Percentiles rank a stretch among this genome's conserved stretches.
Evolutionary conservation across 2,329 filamentous ascomycete species (phyloP).

Genomic region (Trichoderma atrobrunneum): DNA sequence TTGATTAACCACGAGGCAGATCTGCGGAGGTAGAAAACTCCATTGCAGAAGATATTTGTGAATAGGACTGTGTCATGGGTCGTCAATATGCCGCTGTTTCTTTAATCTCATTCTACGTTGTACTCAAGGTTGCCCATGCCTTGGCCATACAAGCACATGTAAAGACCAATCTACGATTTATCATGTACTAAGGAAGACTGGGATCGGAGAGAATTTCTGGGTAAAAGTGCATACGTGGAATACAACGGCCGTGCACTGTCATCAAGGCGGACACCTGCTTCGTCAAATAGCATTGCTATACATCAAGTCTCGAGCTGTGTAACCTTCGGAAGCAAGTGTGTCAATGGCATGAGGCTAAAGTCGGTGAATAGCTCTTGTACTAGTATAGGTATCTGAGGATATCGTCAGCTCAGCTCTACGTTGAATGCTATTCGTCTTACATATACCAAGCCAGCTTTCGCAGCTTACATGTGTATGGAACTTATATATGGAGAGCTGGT

Average conservation of each 20-base stretch:
- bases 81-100: not conserved
- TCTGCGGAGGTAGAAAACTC: not conserved
- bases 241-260: not conserved
- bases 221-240: not conserved
- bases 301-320: not conserved
- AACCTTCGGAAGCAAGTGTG: not conserved
- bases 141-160: not conserved
- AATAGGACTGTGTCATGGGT: no score
- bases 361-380: not conserved
- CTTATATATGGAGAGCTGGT: not conserved
- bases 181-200: not conserved
- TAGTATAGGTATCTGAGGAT: not conserved
- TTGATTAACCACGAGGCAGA: not conserved
- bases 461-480: not conserved
- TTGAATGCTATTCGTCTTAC: not conserved
- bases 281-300: not conserved
- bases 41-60: not conserved
- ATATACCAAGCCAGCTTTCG: not conserved
- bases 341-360: not conserved
- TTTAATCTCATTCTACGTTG: not conserved
- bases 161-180: not conserved
- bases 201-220: not conserved
- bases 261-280: not conserved
- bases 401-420: not conserved
- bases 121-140: not conserved